phyloP scores from a whole-genome alignment of 2,329 filamentous ascomycete genomes.

The Aspergillus sp. region DNA sequence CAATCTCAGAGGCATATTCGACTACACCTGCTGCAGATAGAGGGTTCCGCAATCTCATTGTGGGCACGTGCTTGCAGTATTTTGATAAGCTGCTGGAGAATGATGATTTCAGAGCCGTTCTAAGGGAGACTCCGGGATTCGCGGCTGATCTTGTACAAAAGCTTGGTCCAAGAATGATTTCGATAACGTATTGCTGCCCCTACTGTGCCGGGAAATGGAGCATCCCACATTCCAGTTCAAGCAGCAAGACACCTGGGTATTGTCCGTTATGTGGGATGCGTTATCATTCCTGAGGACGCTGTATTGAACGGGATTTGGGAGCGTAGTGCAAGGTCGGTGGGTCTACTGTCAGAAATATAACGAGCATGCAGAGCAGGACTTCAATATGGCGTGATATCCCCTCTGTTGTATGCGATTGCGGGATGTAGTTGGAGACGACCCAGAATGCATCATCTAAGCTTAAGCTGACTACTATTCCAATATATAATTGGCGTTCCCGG shows the following conservation, averaged over 20 bases:
- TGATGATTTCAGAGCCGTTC: constrained; percentile 5
- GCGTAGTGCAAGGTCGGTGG: too few species aligned
- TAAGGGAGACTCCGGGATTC: constrained; percentile 8
- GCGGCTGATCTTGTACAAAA: constrained; percentile 10
- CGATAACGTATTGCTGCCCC: not conserved
- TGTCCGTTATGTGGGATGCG: not conserved
- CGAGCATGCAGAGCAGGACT: not conserved
- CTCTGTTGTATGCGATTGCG: not conserved
- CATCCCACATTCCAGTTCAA: not conserved
- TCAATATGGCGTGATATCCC: not conserved
- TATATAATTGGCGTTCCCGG: not conserved
- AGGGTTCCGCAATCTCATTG: constrained; percentile 14
- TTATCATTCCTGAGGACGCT: not conserved
- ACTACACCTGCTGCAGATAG: constrained; percentile 4
- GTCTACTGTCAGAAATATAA: not conserved
- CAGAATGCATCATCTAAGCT: not conserved
- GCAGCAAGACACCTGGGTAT: not conserved
- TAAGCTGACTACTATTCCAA: not conserved
- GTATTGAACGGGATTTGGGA: not conserved
- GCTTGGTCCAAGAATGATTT: not conserved
- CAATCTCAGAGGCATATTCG: constrained; percentile 9
- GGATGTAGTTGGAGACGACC: not conserved
- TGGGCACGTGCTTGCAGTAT: constrained; percentile 3
- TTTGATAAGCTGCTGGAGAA: constrained; percentile 9
- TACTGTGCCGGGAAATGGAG: not conserved